Percentiles rank a stretch among this genome's conserved stretches.
These are phyloP conservation scores for Narthecium ossifragum DNA, from an alignment of 106 monocot genomes.

Conservation along the genomic window DNA sequence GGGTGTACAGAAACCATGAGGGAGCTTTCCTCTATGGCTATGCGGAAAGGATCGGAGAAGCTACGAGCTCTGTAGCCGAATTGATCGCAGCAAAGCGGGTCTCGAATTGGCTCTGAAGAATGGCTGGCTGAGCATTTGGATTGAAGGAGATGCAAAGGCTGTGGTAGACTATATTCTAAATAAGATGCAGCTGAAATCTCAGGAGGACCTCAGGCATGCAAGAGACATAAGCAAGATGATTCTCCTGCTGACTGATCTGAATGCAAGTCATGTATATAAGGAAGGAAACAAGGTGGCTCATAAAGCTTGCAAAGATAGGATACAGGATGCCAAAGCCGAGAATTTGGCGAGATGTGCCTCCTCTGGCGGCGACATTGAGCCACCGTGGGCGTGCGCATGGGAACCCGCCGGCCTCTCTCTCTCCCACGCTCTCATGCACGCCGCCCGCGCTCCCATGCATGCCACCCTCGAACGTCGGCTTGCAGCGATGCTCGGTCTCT, in stretches of 20 bases:
- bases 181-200: conserved; percentile 5
- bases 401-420: too few relatives aligned
- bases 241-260: conserved; percentile 19
- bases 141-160: conserved; percentile 44
- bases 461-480: too few relatives aligned
- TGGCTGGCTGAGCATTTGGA: conserved; percentile 31
- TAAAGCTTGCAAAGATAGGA: conserved; percentile 36
- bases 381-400: too few relatives aligned
- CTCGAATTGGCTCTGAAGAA: conserved; percentile 42
- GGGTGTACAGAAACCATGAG: conserved; percentile 44
- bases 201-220: conserved; percentile 26
- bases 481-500: too few relatives aligned
- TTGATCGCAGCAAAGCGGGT: conserved; percentile 45
- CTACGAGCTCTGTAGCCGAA: conserved; percentile 51
- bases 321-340: conserved; percentile 13
- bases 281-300: conserved; percentile 44
- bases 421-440: too few relatives aligned
- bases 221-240: conserved; percentile 30
- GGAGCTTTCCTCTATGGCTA: conserved; percentile 48
- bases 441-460: too few relatives aligned
- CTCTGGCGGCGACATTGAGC: too few relatives aligned
- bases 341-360: conserved; percentile 37
- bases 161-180: conserved; percentile 30
- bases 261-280: conserved; percentile 34
- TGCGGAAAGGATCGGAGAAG: conserved; percentile 37